These are phyloP conservation scores for Trametes maxima DNA, from an alignment of 768 basidiomycete species.

Conservation along the genomic window DNA sequence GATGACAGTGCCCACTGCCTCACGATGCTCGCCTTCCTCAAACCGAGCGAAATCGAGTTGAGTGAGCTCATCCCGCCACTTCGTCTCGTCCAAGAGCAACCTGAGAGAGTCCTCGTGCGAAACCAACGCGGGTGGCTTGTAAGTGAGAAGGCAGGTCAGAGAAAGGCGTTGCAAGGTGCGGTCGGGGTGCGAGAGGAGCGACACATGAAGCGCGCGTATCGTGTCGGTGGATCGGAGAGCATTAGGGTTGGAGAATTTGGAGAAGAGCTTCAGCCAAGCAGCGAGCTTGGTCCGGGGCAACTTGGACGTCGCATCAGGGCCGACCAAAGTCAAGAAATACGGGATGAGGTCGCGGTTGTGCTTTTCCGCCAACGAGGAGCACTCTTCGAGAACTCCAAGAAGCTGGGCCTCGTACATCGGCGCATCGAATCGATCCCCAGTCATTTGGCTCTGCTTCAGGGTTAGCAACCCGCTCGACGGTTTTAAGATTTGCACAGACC, in stretches of 20 bases:
- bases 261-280: slow-evolving; percentile 82
- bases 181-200: slow-evolving; percentile 86
- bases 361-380: slow-evolving; percentile 75
- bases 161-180: slow-evolving; percentile 73
- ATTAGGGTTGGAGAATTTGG: slow-evolving; percentile 93
- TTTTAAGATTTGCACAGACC: slow-evolving; percentile 27
- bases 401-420: slow-evolving; percentile 82
- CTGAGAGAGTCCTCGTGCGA: slow-evolving; percentile 66
- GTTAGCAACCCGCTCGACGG: neutral
- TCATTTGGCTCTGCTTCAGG: slow-evolving; percentile 40
- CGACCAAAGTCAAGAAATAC: slow-evolving; percentile 62
- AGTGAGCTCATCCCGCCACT: slow-evolving; percentile 88
- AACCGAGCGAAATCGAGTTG: slow-evolving; percentile 66
- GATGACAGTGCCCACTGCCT: slow-evolving; percentile 69
- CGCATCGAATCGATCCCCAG: slow-evolving; percentile 65
- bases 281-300: slow-evolving; percentile 64
- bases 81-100: slow-evolving; percentile 76
- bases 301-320: slow-evolving; percentile 42
- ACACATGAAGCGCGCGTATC: slow-evolving; percentile 65
- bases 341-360: slow-evolving; percentile 89
- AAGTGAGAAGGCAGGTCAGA: slow-evolving; percentile 78
- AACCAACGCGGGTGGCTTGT: slow-evolving; percentile 63
- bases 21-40: slow-evolving; percentile 55
- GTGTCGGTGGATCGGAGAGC: slow-evolving; percentile 71
- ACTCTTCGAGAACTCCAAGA: slow-evolving; percentile 67